Base-by-base conservation (phyloP, 2,329 filamentous ascomycete genomes). In the Zarea fungicola region DNA sequence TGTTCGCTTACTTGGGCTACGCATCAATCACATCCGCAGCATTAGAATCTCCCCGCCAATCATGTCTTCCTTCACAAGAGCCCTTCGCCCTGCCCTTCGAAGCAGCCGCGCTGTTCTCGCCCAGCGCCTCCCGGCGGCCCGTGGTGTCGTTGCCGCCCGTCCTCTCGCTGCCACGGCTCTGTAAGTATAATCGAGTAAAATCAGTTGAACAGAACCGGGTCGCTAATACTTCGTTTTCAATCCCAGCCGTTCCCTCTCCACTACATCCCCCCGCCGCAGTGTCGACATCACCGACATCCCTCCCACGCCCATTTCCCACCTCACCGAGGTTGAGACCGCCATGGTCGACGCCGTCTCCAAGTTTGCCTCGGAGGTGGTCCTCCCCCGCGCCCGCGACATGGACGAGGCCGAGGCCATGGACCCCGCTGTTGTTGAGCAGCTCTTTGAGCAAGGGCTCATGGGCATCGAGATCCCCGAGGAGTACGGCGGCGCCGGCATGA, bases 371-470 rank as follows among this genome's bases (percentile, higher is more conserved):
- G 90, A 96, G 49, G 80, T 90, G 25, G 86, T 99, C 57, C 81
- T 91, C 44, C 93, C 93, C 48, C 92, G 90, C 67, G 91, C 89
- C 10, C 87, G 93, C 50, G 91, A 95, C 16, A 99, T 99, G 93
- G 93, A 99, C 66, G 93, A 99, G 76, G 85, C 85, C 25, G 93
- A 99, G 76, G 70, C 78, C 50, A 97, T 99, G 93, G 93, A 97
- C 66, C 84, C 89, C 0, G 66, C 78, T 2, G 70, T 99, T 7
- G 86, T 99, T 6, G 90, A 96, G 73, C 87, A 93, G 70, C 80
- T 96, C 45, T 99, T 99, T 62, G 93, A 99, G 74, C 91, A 97
- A 66, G 93, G 93, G 1, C 75, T 99, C 42, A 99, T 99, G 93
- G 87, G 90, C 54, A 80, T 99, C 55, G 93, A 99, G 73, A 96